Conservation (phyloP, 2,329 filamentous ascomycete species). For the Mycosphaerella arachidis region DNA sequence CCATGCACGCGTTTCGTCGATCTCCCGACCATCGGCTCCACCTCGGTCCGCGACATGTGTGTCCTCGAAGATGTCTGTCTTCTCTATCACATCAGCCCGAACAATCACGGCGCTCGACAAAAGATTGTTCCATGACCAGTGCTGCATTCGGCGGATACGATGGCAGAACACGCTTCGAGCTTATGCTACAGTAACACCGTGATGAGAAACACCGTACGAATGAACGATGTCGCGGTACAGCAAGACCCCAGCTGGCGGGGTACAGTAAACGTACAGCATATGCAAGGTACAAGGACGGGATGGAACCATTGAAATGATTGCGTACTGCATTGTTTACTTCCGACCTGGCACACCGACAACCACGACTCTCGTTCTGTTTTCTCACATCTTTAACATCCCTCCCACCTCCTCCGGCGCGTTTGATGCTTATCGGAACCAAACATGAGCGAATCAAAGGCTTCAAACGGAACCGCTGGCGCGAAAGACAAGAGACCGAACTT, state of each 20-base stretch:
- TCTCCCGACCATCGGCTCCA: not conserved
- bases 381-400: not conserved
- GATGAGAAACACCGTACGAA: not conserved
- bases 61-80: too few relatives aligned
- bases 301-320: conserved; percentile 1
- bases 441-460: conserved; percentile 31
- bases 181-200: not conserved
- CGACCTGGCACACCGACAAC: not conserved
- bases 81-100: not conserved
- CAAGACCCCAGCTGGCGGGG: not conserved
- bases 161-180: not conserved
- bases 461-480: conserved; percentile 28
- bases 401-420: not conserved
- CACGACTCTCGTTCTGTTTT: not conserved
- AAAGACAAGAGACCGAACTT: conserved; percentile 53
- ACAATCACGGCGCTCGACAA: not conserved
- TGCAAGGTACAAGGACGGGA: not conserved
- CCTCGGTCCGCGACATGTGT: not conserved
- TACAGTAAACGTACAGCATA: not conserved
- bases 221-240: not conserved
- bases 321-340: conserved; percentile 1
- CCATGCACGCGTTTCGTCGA: not conserved
- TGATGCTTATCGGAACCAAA: conserved; percentile 24
- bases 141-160: too few relatives aligned
- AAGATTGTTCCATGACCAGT: not conserved